Conservation (phyloP, 2,329 filamentous ascomycete species). For the Lachnellula cervina region DNA sequence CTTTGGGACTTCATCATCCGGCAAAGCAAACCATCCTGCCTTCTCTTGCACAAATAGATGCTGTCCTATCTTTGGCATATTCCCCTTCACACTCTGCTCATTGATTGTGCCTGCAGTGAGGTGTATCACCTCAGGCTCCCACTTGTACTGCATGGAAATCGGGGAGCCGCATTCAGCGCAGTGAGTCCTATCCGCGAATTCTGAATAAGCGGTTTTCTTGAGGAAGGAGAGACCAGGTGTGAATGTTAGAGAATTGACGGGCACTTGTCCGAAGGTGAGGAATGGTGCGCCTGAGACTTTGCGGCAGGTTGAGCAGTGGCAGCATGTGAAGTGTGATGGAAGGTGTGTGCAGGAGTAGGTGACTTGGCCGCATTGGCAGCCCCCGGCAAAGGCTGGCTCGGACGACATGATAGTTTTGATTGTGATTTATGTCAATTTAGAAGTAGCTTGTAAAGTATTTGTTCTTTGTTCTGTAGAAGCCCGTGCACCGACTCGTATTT, state of each 20-base stretch:
- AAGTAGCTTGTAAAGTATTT: neutral
- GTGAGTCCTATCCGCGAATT: slow-evolving; percentile 39
- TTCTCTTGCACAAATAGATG: slow-evolving; percentile 40
- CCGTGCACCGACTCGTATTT: neutral
- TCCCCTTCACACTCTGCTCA: slow-evolving; percentile 33
- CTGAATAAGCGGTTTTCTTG: slow-evolving; percentile 34
- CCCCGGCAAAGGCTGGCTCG: slow-evolving; percentile 33
- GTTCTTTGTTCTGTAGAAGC: neutral
- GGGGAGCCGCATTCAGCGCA: slow-evolving; percentile 43
- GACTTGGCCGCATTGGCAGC: slow-evolving; percentile 40
- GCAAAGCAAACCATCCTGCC: slow-evolving; percentile 36
- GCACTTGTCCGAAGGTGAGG: slow-evolving; percentile 39
- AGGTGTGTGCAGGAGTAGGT: slow-evolving; percentile 36
- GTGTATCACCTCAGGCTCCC: slow-evolving; percentile 28
- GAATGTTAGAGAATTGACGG: slow-evolving; percentile 33
- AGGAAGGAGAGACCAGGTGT: slow-evolving; percentile 28
- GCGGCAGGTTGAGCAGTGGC: slow-evolving; percentile 46
- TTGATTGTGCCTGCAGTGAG: slow-evolving; percentile 40
- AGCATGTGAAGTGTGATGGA: slow-evolving; percentile 36
- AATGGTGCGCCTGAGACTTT: slow-evolving; percentile 43
- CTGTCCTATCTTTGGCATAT: slow-evolving; percentile 27
- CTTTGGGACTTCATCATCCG: slow-evolving; percentile 33
- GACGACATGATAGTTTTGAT: slow-evolving; percentile 1
- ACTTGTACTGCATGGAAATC: slow-evolving; percentile 39
- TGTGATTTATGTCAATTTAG: neutral